Evolutionary conservation across 139 green algal genomes (phyloP).

Genomic region (Chlamydomonas applanata): DNA sequence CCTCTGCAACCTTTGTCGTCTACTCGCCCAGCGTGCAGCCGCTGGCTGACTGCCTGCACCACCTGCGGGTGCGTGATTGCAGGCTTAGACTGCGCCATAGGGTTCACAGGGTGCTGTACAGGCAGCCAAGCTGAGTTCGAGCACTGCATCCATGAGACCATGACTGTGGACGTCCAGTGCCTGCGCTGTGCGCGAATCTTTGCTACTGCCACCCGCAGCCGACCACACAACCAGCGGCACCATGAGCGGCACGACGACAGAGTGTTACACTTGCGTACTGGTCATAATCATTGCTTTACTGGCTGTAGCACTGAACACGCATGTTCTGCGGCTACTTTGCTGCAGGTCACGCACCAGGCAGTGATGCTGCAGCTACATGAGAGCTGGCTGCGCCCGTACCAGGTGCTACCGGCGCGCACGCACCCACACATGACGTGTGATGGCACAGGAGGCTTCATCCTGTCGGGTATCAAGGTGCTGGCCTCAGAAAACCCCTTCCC

Average conservation of each 20-base stretch:
- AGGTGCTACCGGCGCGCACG: constrained; percentile 79
- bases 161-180: no score
- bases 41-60: constrained; percentile 57
- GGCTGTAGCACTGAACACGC: no score
- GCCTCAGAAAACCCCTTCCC: no score
- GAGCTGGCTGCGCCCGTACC: constrained; percentile 72
- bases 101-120: background rate
- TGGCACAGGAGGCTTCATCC: constrained; percentile 77
- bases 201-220: no score
- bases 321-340: background rate
- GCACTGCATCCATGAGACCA: no score
- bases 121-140: no score
- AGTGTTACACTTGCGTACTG: no score
- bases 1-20: constrained; percentile 71
- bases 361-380: constrained; percentile 70
- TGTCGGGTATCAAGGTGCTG: constrained; percentile 48
- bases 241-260: no score
- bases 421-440: constrained; percentile 80
- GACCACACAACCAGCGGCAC: no score
- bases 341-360: constrained; percentile 18
- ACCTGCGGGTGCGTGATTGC: constrained; percentile 1
- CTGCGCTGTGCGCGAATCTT: no score
- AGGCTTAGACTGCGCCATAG: background rate
- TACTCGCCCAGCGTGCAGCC: constrained; percentile 61
- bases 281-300: no score